Evolutionary conservation across 176 grass and related monocot species (phyloP), one percentile per base, ranked within the genome.

Genomic region (Musa itinerans): DNA sequence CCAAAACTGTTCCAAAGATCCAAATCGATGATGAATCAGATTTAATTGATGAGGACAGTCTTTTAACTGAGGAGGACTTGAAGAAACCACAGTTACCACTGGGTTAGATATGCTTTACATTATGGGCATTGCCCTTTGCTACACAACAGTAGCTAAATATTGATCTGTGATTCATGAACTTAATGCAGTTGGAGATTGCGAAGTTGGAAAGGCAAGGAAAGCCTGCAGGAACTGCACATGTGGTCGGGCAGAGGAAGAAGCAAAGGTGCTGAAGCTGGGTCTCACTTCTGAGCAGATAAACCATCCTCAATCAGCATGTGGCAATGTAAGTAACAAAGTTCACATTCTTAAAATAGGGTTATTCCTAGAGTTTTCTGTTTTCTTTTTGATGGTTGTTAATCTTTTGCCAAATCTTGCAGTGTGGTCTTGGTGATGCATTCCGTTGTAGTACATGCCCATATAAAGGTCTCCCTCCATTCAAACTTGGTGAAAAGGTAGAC

Each of bases 221-320:
- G 96, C 96, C 11, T 99, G 96, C 88, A 94, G 92, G 76, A 94
- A 95, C 73, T 99, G 96, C 55, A 78, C 58, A 10, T 98, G 95
- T 81, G 95, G 95, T 14, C 85, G 95, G 78, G 95, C 95, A 3
- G 96, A 99, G 86, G 88, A 81, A 68, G 90, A 99, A 69, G 64
- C 76, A 76, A 99, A 99, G 71, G 96, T 99, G 52, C 86, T 86
- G 88, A 95, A 99, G 82, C 68, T 99, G 71, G 85, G 80, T 26
- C 86, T 89, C 0, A 99, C 91, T 25, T 58, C 78, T 17, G 90
- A 99, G 69, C 96, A 99, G 79, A 92, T 95, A 19, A 76, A 87
- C 11, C 92, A 99, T 15, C 91, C 91, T 54, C 86, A 89, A 23
- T 98, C 96, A 54, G 86, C 96, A 71, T 99, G 96, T 79, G 96